Conservation (phyloP, 2,329 filamentous ascomycete species). For the Pyrenophora tritici-repentis region DNA sequence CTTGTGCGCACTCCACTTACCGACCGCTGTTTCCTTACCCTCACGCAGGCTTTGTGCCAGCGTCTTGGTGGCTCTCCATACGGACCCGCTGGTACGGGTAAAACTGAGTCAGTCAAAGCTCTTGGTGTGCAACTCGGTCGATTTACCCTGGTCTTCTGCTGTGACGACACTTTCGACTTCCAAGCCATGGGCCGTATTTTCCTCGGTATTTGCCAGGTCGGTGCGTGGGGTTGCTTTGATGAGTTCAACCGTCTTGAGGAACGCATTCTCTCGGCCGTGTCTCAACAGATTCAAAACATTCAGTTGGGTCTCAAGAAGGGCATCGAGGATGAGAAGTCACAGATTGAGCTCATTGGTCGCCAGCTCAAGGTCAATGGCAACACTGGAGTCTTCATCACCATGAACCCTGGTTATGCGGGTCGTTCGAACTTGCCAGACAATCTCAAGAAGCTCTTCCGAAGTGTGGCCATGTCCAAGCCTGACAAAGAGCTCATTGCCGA, state of each 20-base stretch:
- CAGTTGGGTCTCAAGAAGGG: constrained; percentile 91
- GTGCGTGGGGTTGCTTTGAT: constrained; percentile 99
- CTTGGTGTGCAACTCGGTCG: constrained; percentile 94
- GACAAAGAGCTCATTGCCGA: constrained; percentile 99
- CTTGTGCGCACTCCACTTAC: constrained; percentile 96
- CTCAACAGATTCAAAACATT: constrained; percentile 99
- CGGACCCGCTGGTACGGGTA: constrained; percentile 95
- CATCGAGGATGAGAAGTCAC: constrained; percentile 76
- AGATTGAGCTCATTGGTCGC: constrained; percentile 93
- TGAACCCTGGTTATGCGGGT: constrained; percentile 99
- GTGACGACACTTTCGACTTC: constrained; percentile 99
- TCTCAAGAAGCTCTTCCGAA: constrained; percentile 98
- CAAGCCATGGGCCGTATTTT: constrained; percentile 99
- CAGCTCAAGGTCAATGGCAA: constrained; percentile 88
- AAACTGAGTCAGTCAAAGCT: constrained; percentile 98
- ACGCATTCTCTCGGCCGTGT: constrained; percentile 95
- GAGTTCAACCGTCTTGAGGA: constrained; percentile 99
- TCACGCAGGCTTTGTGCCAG: constrained; percentile 94
- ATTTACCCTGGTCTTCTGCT: constrained; percentile 98
- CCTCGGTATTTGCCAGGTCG: constrained; percentile 97
- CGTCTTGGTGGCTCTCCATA: constrained; percentile 95
- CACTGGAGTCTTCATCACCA: constrained; percentile 99
- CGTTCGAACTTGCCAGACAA: constrained; percentile 98
- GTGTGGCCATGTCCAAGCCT: constrained; percentile 98
- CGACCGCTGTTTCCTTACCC: constrained; percentile 95